phyloP scores from a whole-genome alignment of 371 early-diverging fungal genomes.

The Ordospora colligata region DNA sequence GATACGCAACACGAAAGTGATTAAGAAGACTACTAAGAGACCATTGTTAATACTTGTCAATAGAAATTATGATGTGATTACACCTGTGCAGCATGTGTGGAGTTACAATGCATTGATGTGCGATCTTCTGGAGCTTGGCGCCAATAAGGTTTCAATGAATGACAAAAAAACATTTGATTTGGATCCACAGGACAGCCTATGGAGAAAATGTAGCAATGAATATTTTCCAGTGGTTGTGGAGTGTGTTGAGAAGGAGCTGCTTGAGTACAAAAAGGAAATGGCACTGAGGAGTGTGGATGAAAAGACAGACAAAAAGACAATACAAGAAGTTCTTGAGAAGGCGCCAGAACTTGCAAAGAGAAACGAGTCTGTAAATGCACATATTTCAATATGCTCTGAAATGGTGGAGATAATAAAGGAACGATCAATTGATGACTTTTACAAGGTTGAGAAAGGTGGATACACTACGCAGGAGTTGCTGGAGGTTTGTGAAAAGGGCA shows the following conservation, averaged over 20 bases:
- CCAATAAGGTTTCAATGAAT: conserved; percentile 69
- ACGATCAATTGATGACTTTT: conserved; percentile 81
- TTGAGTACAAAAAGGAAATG: conserved; percentile 60
- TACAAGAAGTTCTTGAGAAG: conserved; percentile 74
- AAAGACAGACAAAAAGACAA: conserved; percentile 41
- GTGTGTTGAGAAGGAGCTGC: conserved; percentile 58
- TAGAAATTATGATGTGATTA: conserved; percentile 79
- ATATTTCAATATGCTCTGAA: conserved; percentile 88
- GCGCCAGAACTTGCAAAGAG: conserved; percentile 85
- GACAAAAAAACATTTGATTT: conserved; percentile 71
- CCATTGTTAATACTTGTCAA: conserved; percentile 78
- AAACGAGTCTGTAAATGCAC: conserved; percentile 85
- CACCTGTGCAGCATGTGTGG: conserved; percentile 89
- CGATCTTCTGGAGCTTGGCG: conserved; percentile 78
- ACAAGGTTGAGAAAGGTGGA: conserved; percentile 78
- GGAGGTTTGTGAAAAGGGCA: conserved; percentile 48
- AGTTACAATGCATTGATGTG: conserved; percentile 87
- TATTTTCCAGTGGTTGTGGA: conserved; percentile 93
- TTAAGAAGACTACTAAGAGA: conserved; percentile 39
- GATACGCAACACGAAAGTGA: conserved; percentile 34
- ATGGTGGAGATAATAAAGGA: conserved; percentile 79
- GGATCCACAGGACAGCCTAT: conserved; percentile 75
- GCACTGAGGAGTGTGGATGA: conserved; percentile 50
- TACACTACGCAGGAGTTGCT: conserved; percentile 57
- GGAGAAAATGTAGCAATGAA: conserved; percentile 75